phyloP scores from a whole-genome alignment of 2,329 filamentous ascomycete genomes.

The Colletotrichum eleusines region DNA sequence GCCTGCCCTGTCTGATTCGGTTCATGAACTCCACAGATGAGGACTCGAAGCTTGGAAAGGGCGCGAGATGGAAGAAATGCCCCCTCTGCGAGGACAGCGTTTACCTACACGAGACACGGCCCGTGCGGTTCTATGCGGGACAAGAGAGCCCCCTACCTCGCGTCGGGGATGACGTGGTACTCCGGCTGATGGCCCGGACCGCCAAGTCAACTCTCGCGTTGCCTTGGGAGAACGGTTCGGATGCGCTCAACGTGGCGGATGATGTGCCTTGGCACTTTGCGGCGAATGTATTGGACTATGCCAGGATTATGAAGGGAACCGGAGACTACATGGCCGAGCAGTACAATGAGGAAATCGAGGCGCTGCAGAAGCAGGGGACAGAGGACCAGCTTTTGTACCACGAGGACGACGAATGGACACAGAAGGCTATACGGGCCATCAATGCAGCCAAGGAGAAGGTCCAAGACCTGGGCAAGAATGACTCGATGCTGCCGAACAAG shows the following conservation, averaged over 20 bases:
- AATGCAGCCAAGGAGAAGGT: conserved; percentile 81
- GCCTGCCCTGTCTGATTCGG: conserved; percentile 89
- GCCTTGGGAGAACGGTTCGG: conserved; percentile 81
- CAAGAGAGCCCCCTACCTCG: conserved; percentile 85
- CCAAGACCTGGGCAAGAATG: conserved; percentile 56
- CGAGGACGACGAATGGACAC: conserved; percentile 93
- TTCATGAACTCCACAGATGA: conserved; percentile 93
- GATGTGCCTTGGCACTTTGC: conserved; percentile 96
- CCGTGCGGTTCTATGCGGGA: conserved; percentile 90
- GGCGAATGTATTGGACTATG: conserved; percentile 94
- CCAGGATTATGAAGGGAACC: conserved; percentile 93
- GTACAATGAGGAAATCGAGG: conserved; percentile 81
- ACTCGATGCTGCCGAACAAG: conserved; percentile 42
- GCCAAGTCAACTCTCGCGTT: conserved; percentile 87
- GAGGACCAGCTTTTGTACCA: conserved; percentile 93
- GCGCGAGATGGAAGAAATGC: conserved; percentile 90
- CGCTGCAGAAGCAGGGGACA: conserved; percentile 80
- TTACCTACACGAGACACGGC: conserved; percentile 90
- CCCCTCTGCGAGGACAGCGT: conserved; percentile 95
- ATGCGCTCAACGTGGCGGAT: conserved; percentile 75
- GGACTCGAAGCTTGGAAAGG: conserved; percentile 75
- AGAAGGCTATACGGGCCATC: conserved; percentile 83
- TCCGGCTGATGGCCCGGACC: conserved; percentile 86
- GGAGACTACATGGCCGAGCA: conserved; percentile 87
- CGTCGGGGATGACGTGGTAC: conserved; percentile 88